Evolutionary conservation across 768 basidiomycete species (phyloP), one percentile per base, ranked within the genome.

Genomic region (Solioccasus polychromus): DNA sequence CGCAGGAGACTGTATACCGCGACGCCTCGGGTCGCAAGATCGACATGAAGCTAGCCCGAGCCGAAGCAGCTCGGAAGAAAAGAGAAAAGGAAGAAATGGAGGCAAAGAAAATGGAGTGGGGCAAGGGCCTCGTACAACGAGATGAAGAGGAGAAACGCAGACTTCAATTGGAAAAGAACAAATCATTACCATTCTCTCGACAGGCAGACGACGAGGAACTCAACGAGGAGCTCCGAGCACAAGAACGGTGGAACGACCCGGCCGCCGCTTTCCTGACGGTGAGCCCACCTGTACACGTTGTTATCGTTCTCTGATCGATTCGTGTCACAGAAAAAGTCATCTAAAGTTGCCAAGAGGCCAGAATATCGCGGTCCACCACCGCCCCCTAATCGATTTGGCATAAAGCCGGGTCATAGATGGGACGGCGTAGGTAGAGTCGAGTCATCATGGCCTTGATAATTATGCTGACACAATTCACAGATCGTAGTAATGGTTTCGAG

Each of bases 171-270:
- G 84, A 89, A 64, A 82, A 79, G 55, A 81, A 85, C 66, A 77
- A 72, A 47, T 69, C 68, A 11, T 75, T 72, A 47, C 76, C 81
- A 15, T 85, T 97, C 51, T 86, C 91, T 6, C 73, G 94, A 35
- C 77, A 79, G 55, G 88, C 77, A 4, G 88, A 97, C 55, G 96
- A 98, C 65, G 74, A 66, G 42, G 84, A 88, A 0, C 68, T 99
- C 58, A 99, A 98, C 55, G 85, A 87, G 47, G 85, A 91, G 51
- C 66, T 87, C 67, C 89, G 80, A 68, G 76, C 85, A 18, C 81
- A 83, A 58, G 85, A 88, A 30, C 64, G 91, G 14, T 97, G 94
- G 93, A 95, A 97, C 60, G 96, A 98, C 67, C 96, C 96, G n/a
- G 95, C 94, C 5, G 90, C 92, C 8, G 85, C 83, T 18, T 99